phyloP scores from a whole-genome alignment of 2,329 filamentous ascomycete genomes.

The Calonectria crousiana region DNA sequence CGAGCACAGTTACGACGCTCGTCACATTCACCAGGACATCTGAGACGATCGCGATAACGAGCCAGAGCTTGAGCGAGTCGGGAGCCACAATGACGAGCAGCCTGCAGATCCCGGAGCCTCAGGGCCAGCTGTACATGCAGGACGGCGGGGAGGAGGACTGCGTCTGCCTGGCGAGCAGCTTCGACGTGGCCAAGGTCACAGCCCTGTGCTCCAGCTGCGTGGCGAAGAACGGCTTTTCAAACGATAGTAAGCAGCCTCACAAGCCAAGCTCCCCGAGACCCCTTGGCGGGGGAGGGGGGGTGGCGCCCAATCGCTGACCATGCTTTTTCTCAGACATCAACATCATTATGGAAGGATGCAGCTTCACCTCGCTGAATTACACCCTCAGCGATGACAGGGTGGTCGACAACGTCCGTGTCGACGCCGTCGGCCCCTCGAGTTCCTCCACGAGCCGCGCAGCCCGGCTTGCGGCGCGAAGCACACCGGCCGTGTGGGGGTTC shows the following conservation, averaged over 20 bases:
- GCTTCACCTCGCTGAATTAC: constrained; percentile 48
- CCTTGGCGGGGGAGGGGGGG: too few relatives aligned
- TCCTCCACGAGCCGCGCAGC: constrained; percentile 14
- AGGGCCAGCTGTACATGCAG: constrained; percentile 30
- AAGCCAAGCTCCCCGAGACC: not conserved
- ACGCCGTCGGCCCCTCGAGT: constrained; percentile 45
- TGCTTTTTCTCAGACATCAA: constrained; percentile 47
- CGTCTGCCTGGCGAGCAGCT: constrained; percentile 54
- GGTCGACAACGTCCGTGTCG: constrained; percentile 50
- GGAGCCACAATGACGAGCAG: not conserved
- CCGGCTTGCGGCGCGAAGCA: not conserved
- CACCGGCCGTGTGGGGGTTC: not conserved
- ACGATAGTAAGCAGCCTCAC: constrained; percentile 46
- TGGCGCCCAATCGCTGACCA: not conserved
- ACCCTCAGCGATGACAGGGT: constrained; percentile 45
- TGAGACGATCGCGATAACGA: not conserved
- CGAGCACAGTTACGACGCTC: constrained; percentile 12
- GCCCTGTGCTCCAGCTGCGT: constrained; percentile 56
- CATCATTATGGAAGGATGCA: constrained; percentile 51
- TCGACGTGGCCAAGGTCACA: constrained; percentile 53
- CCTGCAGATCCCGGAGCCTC: constrained; percentile 26
- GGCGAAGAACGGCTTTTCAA: constrained; percentile 43
- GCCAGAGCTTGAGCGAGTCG: not conserved
- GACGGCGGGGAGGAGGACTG: constrained; percentile 50
- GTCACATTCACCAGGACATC: constrained; percentile 16